These are phyloP conservation scores for Aspergillus quadrilineatus DNA, from an alignment of 2,329 filamentous ascomycete genomes.

Conservation along the genomic window DNA sequence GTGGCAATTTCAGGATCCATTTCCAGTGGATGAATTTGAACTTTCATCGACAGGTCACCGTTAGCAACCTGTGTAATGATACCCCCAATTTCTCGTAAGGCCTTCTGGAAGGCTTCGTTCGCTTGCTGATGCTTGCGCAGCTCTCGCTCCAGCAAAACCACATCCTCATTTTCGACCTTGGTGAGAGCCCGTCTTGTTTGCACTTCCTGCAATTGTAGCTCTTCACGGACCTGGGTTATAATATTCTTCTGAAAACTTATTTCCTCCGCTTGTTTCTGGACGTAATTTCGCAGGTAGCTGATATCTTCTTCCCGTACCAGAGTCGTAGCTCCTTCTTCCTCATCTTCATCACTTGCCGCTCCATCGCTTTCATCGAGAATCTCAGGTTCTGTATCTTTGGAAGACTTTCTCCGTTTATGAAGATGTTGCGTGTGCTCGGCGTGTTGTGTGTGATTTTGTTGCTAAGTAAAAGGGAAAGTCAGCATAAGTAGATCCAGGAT, in stretches of 20 bases:
- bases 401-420: conserved; percentile 37
- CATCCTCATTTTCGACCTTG: conserved; percentile 80
- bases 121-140: conserved; percentile 96
- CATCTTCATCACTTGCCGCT: conserved; percentile 43
- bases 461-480: conserved; percentile 34
- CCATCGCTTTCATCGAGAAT: conserved; percentile 32
- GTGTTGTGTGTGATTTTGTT: conserved; percentile 29
- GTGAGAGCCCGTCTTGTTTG: conserved; percentile 80
- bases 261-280: conserved; percentile 89
- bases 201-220: conserved; percentile 81
- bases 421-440: conserved; percentile 29
- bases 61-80: conserved; percentile 96
- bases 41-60: conserved; percentile 94
- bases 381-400: conserved; percentile 32
- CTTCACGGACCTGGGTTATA: conserved; percentile 79
- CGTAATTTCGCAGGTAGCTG: conserved; percentile 80
- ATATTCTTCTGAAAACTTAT: conserved; percentile 84
- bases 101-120: conserved; percentile 98
- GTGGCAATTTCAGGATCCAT: conserved; percentile 98
- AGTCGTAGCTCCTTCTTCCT: conserved; percentile 54
- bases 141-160: conserved; percentile 85
- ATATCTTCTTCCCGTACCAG: conserved; percentile 75
- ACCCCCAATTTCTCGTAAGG: conserved; percentile 90
- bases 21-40: conserved; percentile 90
- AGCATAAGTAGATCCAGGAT: conserved; percentile 9